Evolutionary conservation across 306 rosid species (phyloP).

Genomic region (Vigna unguiculata): DNA sequence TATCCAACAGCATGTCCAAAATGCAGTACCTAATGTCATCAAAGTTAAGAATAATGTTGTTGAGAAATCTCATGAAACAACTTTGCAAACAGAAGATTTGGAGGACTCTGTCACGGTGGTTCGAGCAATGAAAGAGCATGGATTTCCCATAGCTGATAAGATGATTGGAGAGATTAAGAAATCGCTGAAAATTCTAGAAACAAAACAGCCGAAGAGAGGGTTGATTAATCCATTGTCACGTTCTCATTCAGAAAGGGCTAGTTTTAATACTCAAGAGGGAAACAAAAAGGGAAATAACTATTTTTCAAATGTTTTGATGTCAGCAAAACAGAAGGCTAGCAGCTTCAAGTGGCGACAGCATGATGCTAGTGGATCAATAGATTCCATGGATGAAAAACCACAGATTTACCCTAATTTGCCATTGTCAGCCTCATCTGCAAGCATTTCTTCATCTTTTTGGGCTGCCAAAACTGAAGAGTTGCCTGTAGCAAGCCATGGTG

Average conservation of each 20-base stretch:
- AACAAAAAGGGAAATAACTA: conserved; percentile 57
- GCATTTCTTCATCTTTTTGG: conserved; percentile 56
- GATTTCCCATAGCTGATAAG: conserved; percentile 72
- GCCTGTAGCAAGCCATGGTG: conserved; percentile 62
- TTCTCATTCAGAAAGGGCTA: conserved; percentile 55
- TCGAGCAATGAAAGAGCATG: conserved; percentile 81
- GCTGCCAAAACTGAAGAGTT: conserved; percentile 66
- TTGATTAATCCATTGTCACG: conserved; percentile 54
- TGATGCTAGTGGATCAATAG: conserved; percentile 49
- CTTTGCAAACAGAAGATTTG: conserved; percentile 79
- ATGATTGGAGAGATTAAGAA: conserved; percentile 86
- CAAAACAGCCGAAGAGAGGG: conserved; percentile 77
- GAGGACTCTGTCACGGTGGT: conserved; percentile 80
- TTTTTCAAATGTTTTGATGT: conserved; percentile 65
- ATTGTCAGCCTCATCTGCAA: conserved; percentile 51
- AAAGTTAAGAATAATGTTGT: conserved; percentile 57
- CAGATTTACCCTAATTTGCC: conserved; percentile 39
- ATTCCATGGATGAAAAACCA: conserved; percentile 48
- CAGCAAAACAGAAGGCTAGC: conserved; percentile 77
- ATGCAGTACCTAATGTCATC: conserved; percentile 71
- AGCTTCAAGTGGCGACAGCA: conserved; percentile 70
- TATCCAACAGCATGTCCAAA: conserved; percentile 87
- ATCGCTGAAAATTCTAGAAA: conserved; percentile 62
- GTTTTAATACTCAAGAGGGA: conserved; percentile 45
- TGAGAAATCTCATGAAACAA: conserved; percentile 69